Conservation (phyloP, 257 asterid species). For the Lantana camara region DNA sequence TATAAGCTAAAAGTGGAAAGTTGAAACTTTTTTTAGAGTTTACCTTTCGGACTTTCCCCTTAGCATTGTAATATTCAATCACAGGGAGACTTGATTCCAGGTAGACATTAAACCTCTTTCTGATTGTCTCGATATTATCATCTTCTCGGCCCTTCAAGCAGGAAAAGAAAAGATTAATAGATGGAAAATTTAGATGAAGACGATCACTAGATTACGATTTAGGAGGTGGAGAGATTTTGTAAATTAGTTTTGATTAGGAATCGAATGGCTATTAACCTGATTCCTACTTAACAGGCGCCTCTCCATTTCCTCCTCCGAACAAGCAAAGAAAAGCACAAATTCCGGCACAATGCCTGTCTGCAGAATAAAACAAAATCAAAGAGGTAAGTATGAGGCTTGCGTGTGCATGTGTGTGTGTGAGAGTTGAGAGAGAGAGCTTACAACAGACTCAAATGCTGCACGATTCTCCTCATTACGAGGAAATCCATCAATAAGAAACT, state of each 20-base stretch:
- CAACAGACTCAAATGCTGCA: constrained; percentile 79
- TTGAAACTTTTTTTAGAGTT: neutral
- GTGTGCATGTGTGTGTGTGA: neutral
- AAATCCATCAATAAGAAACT: constrained; percentile 94
- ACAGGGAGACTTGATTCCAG: constrained; percentile 67
- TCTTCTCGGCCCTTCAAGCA: constrained; percentile 59
- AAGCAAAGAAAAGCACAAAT: constrained; percentile 65
- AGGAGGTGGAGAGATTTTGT: neutral
- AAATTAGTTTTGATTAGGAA: constrained; percentile 39
- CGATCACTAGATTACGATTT: neutral
- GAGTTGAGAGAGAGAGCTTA: constrained; percentile 34
- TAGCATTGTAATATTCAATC: constrained; percentile 60
- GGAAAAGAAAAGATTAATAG: constrained; percentile 3
- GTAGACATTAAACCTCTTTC: constrained; percentile 59
- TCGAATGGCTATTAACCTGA: constrained; percentile 39
- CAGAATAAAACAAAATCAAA: neutral
- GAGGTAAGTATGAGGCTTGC: neutral
- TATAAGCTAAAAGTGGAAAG: no score
- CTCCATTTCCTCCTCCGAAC: constrained; percentile 70
- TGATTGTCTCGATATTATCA: constrained; percentile 58
- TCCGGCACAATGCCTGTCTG: constrained; percentile 87
- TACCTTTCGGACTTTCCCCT: constrained; percentile 88
- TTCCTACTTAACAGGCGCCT: constrained; percentile 58
- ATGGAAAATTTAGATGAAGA: constrained; percentile 1
- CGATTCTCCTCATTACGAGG: constrained; percentile 98